Evolutionary conservation across 2,329 filamentous ascomycete species (phyloP).

Genomic region (Colletotrichum agaves): DNA sequence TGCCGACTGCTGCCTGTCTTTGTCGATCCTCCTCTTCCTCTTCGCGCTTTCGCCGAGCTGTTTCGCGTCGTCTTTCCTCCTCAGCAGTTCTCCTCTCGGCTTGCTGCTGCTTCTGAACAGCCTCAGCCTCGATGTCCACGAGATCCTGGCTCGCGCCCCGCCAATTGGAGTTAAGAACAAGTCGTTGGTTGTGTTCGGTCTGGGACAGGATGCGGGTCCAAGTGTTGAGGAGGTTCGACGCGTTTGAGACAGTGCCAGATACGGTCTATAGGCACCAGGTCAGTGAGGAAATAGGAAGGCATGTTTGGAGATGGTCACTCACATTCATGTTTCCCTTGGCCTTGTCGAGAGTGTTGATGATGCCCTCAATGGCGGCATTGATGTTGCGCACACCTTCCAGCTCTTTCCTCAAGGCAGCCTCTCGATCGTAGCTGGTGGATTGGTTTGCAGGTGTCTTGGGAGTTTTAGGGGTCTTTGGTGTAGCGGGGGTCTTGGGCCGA

Average conservation of each 20-base stretch:
- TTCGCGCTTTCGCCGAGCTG: constrained; percentile 70
- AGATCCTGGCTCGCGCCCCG: constrained; percentile 89
- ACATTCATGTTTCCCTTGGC: constrained; percentile 83
- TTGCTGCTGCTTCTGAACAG: constrained; percentile 76
- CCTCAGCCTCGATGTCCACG: constrained; percentile 86
- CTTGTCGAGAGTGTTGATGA: constrained; percentile 76
- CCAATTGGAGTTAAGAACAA: constrained; percentile 90
- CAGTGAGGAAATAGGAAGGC: constrained; percentile 14
- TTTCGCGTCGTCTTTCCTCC: constrained; percentile 81
- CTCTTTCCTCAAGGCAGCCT: constrained; percentile 80
- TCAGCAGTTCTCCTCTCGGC: constrained; percentile 81
- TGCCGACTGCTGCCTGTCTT: constrained; percentile 48
- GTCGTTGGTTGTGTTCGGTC: constrained; percentile 95
- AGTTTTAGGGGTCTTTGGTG: constrained; percentile 57
- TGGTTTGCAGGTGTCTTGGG: constrained; percentile 54
- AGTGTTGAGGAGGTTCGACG: constrained; percentile 89
- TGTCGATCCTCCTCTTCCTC: constrained; percentile 64
- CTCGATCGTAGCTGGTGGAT: constrained; percentile 68
- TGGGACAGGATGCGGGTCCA: constrained; percentile 97
- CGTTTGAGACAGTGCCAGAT: constrained; percentile 84
- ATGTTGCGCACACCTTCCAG: constrained; percentile 85
- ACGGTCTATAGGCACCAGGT: constrained; percentile 70
- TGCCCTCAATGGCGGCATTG: constrained; percentile 86
- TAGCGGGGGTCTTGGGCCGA: constrained; percentile 60
- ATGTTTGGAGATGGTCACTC: constrained; percentile 42